Evolutionary conservation across 2,329 filamentous ascomycete species (phyloP), one percentile per base, ranked within the genome.

Genomic region (Rutstroemia sp.): DNA sequence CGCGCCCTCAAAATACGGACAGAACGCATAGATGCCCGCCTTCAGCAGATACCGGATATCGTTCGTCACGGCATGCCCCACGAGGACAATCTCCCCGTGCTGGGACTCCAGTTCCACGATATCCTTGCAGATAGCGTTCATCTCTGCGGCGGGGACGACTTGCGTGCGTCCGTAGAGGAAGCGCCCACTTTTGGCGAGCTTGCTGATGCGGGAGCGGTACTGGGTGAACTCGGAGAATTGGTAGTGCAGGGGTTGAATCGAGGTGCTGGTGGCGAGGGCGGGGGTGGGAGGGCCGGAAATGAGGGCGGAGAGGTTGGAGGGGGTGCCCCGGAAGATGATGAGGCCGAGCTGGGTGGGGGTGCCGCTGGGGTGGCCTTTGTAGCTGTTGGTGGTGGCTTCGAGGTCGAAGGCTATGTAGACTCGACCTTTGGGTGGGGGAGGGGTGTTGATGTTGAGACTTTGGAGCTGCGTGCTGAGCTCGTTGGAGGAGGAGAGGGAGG

Each of bases 331-430:
- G 5, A 55, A 25, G 7, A 44, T 25, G 1, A 25, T 34, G 0
- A 55, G 44, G 6, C 53, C 53, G 2, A 55, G 42, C 12, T 55
- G 47, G 8, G 53, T 55, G 4, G 46, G 38, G 9, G 27, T 55
- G 2, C 9, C 8, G 4, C 3, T 19, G 8, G 23, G 8, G 21
- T 44, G 34, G 19, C 9, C 8, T 2, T 14, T 19, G 5, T 12
- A 51, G 0, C 12, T 5, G 8, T 45, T 17, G 4, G 47, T 51
- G 3, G 48, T 55, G 1, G 46, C 46, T n/a, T 55, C 53, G 6
- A 55, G 12, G 7, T 55, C 53, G 7, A 55, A 30, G 1, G 53
- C 14, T 1, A 55, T n/a, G 14, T 49, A 55, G 1, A 55, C 47
- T 14, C 38, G 47, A 9, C 19, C 16, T 1, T 48, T 48, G n/a